Base-by-base conservation (phyloP, 352 stramenopile genomes). In the Blastocystis sp. region DNA sequence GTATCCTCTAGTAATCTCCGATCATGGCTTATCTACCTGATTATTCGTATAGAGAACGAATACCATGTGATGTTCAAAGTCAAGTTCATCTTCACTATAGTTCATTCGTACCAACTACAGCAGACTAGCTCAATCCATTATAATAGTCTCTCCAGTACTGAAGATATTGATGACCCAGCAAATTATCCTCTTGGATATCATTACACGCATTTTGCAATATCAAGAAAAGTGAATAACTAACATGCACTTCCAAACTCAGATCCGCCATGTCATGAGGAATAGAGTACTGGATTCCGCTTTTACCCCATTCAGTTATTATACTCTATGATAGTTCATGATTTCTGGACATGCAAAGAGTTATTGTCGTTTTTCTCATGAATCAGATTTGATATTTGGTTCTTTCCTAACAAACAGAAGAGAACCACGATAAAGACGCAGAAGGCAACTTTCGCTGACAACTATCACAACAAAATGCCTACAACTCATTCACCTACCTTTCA, bases 101-200 rank as follows among this genome's bases (percentile, higher is more conserved):
- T 9, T 46, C 2, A 46, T 2, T 46, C 39, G 9, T 46, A 46
- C 9, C 39, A 46, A 46, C 3, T 46, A 46, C 39, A 46, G 3
- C 2, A 46, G 39, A 46, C 39, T 46, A 46, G 9, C 9, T 46
- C 39, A 46, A 46, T 9, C 39, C 9, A 2, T 46, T 9, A 12
- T 61, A 61, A 61, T 61, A 61, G 3, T 74, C 63, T 12, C 32
- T 49, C 63, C 63, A 74, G 51, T 27, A 74, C 27, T 74, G 21
- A 37, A 37, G 51, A 51, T 51, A 74, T 7, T 49, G 24, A 35
- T 43, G 59, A 32, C 12, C 11, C 12, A 61, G 6, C 54, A 61
- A 5, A 61, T 61, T 61, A 12, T 61, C 12, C 54, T 14, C 54
- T 61, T 32, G 2, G 12, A 6, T 32, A 3, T 61, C 54, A 32